A percentile compares a stretch with the other conserved stretches of the same genome.
phyloP scores from a whole-genome alignment of 306 rosid genomes.

The Vicia villosa region DNA sequence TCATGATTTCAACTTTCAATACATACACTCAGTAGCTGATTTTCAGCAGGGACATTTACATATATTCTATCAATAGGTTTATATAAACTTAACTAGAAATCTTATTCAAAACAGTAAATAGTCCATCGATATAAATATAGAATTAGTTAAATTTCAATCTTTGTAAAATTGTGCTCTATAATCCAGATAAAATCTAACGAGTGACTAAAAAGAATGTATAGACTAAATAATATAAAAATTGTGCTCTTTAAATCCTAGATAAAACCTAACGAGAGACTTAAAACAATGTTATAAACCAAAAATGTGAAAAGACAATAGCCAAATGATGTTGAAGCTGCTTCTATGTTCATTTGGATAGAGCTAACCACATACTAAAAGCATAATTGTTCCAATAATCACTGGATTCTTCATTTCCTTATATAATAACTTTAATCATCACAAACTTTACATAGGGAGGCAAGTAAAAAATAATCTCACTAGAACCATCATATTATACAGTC shows the following conservation, averaged over 20 bases:
- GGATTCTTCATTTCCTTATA: conserved; percentile 16
- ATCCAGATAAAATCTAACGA: neutral
- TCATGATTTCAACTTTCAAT: no score
- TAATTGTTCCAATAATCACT: neutral
- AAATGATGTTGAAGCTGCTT: no score
- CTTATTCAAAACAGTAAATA: neutral
- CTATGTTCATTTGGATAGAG: no score
- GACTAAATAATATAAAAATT: no score
- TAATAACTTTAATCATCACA: conserved; percentile 26
- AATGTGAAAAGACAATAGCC: neutral
- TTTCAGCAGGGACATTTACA: no score
- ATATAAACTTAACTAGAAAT: neutral
- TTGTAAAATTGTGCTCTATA: neutral
- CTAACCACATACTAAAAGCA: neutral
- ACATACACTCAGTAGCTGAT: no score
- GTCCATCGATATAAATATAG: neutral
- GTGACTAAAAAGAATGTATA: neutral
- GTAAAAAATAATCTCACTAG: conserved; percentile 25
- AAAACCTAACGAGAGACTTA: no score
- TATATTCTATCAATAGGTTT: no score
- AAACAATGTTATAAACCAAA: no score
- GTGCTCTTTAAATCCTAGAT: no score
- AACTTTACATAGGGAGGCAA: conserved; percentile 33
- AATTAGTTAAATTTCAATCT: neutral
- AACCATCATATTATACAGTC: conserved; percentile 39